A percentile compares a stretch with the other conserved stretches of the same genome.
These are phyloP conservation scores for Senecio squalidus DNA, from an alignment of 140 eudicot genomes.

Conservation along the genomic window DNA sequence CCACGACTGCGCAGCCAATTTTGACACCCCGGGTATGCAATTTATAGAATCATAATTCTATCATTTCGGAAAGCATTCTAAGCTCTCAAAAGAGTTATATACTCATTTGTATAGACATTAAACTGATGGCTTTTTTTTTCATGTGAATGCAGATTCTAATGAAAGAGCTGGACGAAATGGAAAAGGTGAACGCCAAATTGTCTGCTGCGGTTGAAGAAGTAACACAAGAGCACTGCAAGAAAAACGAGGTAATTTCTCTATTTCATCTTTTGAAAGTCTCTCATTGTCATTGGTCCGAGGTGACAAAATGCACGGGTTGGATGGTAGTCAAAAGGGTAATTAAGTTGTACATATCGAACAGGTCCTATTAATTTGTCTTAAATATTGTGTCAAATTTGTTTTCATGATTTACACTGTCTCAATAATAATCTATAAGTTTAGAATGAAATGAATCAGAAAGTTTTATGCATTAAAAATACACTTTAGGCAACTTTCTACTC, in stretches of 20 bases:
- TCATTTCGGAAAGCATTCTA: neutral
- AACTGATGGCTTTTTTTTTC: no score
- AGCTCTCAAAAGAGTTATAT: neutral
- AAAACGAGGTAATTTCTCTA: slow-evolving; percentile 67
- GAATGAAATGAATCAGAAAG: no score
- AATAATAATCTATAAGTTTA: no score
- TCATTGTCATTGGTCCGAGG: neutral
- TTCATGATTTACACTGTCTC: no score
- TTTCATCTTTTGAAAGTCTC: neutral
- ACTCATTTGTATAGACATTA: no score
- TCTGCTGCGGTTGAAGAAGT: slow-evolving; percentile 93
- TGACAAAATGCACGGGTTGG: no score
- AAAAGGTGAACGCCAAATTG: slow-evolving; percentile 74
- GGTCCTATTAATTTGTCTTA: no score
- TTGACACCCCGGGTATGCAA: slow-evolving; percentile 77
- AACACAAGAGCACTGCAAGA: slow-evolving; percentile 87
- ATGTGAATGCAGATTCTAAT: slow-evolving; percentile 46
- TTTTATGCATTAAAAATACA: no score
- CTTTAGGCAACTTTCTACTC: no score
- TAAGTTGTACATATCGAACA: no score
- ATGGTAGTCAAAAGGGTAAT: no score
- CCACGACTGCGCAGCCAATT: slow-evolving; percentile 96
- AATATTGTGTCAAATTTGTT: neutral
- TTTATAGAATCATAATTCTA: neutral
- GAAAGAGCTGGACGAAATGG: slow-evolving; percentile 95